phyloP scores from a whole-genome alignment of 106 monocot genomes.

The Dactylorhiza incarnata region DNA sequence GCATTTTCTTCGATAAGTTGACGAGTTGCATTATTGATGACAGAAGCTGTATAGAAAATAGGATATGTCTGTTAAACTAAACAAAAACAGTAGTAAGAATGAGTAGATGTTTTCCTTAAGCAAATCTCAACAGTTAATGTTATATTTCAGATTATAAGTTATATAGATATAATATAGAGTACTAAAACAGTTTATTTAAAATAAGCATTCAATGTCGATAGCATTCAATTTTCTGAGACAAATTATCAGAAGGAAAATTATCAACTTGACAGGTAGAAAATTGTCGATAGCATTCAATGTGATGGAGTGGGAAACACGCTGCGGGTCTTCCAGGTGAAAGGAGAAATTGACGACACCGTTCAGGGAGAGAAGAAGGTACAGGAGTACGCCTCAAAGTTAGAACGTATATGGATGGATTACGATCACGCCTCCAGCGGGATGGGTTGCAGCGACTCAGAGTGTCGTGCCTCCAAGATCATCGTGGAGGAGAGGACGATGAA shows the following conservation, averaged over 20 bases:
- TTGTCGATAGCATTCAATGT: too few species aligned
- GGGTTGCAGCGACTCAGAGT: too few species aligned
- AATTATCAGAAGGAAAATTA: neutral
- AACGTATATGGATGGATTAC: too few species aligned
- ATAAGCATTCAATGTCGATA: neutral
- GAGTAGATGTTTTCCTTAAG: neutral
- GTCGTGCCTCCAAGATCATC: too few species aligned
- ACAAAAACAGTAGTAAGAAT: neutral
- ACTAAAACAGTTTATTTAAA: neutral
- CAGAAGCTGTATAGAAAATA: slow-evolving; percentile 11
- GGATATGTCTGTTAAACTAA: neutral
- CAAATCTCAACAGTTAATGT: neutral
- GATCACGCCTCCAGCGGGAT: too few species aligned
- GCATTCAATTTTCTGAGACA: neutral
- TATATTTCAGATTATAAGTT: neutral
- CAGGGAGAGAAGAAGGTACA: too few species aligned
- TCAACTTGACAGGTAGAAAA: neutral
- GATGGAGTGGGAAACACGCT: too few species aligned
- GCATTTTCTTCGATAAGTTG: slow-evolving; percentile 30
- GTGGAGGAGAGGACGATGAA: too few species aligned
- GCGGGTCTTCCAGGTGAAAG: too few species aligned
- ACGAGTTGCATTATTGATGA: slow-evolving; percentile 15
- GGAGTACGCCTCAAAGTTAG: too few species aligned
- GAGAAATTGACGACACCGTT: too few species aligned
- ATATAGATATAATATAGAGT: neutral